Base-by-base conservation (phyloP, 495 filamentous ascomycete genomes). In the Podospora fimiseda region DNA sequence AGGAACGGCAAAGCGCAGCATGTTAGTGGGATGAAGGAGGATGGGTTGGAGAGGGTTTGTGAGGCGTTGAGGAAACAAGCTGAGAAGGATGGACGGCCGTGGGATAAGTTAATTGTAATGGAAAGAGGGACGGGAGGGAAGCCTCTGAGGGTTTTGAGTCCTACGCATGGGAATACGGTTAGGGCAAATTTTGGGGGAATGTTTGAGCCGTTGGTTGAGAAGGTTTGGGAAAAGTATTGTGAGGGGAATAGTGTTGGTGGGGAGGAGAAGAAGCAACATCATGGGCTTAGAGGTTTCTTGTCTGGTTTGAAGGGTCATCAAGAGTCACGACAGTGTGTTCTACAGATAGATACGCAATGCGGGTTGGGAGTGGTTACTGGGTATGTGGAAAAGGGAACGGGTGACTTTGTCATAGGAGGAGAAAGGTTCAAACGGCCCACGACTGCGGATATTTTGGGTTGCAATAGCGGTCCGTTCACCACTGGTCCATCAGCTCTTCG, bases 401-500 rank as follows among this genome's bases (percentile, higher is more conserved):
- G 43, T 20, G 47, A 66, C 39, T 52, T 75, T 2, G 40, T 56
- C 7, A 52, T 78, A 2, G 78, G 69, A 3, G 71, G 65, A 4
- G 78, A 80, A 51, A 53, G 56, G 0, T 90, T 89, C 60, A 33
- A 37, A 4, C 69, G 78, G 49, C 87, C 87, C 3, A 74, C 69
- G 14, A 79, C 81, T 4, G 74, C 69, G 2, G 87, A 90, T 60
- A 86, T 91, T 56, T 79, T 88, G 55, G 80, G 78, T 43, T 88
- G 86, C 71, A 87, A 81, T 59, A 82, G 75, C 36, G 87, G 87
- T 0, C 82, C 85, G 0, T 91, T 91, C 60, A 60, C 74, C 2
- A 80, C 79, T 3, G 73, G 73, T 0, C 68, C 71, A 3, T 75
- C 75, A n/a, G 67, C 74, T 0, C 68, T 73, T 37, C 75, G 87